Evolutionary conservation across 202 grass and related monocot genomes (phyloP).

Genomic region (Musa balbisiana): DNA sequence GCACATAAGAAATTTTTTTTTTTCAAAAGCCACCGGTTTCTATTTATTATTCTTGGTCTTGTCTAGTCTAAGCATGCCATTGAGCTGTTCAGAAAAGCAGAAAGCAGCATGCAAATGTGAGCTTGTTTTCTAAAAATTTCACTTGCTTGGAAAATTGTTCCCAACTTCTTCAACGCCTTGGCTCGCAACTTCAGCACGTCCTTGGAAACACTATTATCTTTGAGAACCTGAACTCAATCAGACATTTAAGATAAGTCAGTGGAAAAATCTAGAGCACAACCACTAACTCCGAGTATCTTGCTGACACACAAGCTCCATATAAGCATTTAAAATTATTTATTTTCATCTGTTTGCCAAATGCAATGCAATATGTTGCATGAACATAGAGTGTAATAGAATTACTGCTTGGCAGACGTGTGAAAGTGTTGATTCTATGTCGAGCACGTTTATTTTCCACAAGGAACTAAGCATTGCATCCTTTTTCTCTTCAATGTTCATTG

Average conservation of each 20-base stretch:
- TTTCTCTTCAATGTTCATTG: constrained; percentile 70
- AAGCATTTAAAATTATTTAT: too few species aligned
- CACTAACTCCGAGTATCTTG: not conserved
- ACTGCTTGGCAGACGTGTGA: constrained; percentile 73
- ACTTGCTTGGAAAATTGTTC: constrained; percentile 86
- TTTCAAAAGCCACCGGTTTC: not conserved
- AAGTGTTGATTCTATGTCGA: constrained; percentile 92
- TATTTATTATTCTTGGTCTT: not conserved
- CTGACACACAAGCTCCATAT: not conserved
- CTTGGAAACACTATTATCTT: constrained; percentile 63
- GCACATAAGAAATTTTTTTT: not conserved
- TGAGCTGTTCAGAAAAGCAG: not conserved
- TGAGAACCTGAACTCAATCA: constrained; percentile 48
- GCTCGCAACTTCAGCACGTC: constrained; percentile 70
- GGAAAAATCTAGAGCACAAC: not conserved
- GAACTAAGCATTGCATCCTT: constrained; percentile 83
- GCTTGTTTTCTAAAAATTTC: not conserved
- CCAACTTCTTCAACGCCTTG: constrained; percentile 75
- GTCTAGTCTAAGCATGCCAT: too few species aligned
- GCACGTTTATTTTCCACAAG: constrained; percentile 95
- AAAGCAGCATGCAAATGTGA: not conserved
- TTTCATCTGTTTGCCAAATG: not conserved
- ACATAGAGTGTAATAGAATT: constrained; percentile 2
- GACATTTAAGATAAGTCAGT: not conserved
- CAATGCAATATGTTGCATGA: not conserved